Evolutionary conservation across 176 grass and related monocot genomes (phyloP).

Genomic region (Echinochloa phyllopogon): DNA sequence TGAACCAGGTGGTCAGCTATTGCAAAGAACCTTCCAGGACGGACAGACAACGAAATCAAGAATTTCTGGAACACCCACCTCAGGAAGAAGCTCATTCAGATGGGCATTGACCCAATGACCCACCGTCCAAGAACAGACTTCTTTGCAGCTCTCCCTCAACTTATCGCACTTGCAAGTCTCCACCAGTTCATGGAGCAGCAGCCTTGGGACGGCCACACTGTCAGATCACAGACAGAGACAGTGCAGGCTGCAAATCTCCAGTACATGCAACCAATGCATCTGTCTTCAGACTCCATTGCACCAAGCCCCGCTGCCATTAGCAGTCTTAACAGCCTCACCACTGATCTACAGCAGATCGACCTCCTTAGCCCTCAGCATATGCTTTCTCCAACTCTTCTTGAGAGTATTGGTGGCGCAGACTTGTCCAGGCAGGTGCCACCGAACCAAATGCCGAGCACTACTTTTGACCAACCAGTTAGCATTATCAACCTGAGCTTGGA

Average conservation of each 20-base stretch:
- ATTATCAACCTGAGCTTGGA: conserved; percentile 33
- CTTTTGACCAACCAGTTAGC: conserved; percentile 42
- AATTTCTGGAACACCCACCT: conserved; percentile 96
- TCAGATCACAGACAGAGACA: conserved; percentile 37
- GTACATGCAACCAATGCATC: conserved; percentile 25
- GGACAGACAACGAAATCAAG: conserved; percentile 93
- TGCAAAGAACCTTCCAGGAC: conserved; percentile 65
- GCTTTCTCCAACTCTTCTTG: conserved; percentile 36
- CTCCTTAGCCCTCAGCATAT: conserved; percentile 54
- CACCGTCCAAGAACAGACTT: conserved; percentile 75
- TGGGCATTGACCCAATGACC: conserved; percentile 87
- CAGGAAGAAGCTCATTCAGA: conserved; percentile 85
- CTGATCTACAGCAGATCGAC: conserved; percentile 49
- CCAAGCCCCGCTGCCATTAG: conserved; percentile 17
- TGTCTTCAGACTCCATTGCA: conserved; percentile 7
- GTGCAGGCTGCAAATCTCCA: conserved; percentile 47
- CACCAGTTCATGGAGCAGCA: conserved; percentile 29
- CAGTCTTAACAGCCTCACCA: conserved; percentile 8
- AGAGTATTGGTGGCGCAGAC: conserved; percentile 6
- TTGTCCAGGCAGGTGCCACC: conserved; percentile 41
- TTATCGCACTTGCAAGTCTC: conserved; percentile 66
- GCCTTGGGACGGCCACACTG: conserved; percentile 47
- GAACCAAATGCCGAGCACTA: conserved; percentile 36
- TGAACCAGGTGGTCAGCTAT: conserved; percentile 79
- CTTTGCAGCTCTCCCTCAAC: conserved; percentile 58